Evolutionary conservation across 495 filamentous ascomycete species (phyloP), one percentile per base, ranked within the genome.

Genomic region (Astrothelium macrocarpum): DNA sequence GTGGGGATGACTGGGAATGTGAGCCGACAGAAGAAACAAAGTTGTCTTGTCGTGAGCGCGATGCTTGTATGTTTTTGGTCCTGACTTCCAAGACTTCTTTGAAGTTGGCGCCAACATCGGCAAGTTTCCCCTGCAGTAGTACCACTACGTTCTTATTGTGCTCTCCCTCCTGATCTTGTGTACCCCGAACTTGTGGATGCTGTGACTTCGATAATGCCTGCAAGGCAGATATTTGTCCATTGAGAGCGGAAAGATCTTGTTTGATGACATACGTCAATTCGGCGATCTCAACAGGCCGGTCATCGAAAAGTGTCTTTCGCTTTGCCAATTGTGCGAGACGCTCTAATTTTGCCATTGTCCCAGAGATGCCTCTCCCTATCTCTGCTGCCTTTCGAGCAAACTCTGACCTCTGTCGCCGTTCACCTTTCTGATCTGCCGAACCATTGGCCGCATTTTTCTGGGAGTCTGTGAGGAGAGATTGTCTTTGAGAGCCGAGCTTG

Each of bases 61-160:
- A 93, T 14, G 95, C 95, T 75, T 97, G 95, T 59, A 97, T 96
- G 75, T 98, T 98, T 79, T 97, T 96, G 53, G 94, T 98, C 32
- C 94, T 86, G 26, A 96, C 90, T 72, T 98, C 94, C 14, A 97
- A 81, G 0, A 97, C 93, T 67, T 97, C 93, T 74, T 97, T 97
- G 82, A 98, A 97, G 72, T 90, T 96, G 53, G 87, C 89, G 29
- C 87, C 85, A 9, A 98, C 95, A 68, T 95, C 90, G n/a, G 90
- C 90, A 25, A 98, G 81, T 73, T 96, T 97, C 42, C 90, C 90
- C 76, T 98, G 91, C 43, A 98, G 76, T 71, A 97, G 82, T 56
- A 95, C 84, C 3, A 98, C 90, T 36, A 98, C 94, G 70, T 97
- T 96, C 73, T 96, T 95, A 79, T 93, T 95, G 75, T 98, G 95